phyloP scores from a whole-genome alignment of 1,139 yeast species.

The Nakaseomyces bracarensis region DNA sequence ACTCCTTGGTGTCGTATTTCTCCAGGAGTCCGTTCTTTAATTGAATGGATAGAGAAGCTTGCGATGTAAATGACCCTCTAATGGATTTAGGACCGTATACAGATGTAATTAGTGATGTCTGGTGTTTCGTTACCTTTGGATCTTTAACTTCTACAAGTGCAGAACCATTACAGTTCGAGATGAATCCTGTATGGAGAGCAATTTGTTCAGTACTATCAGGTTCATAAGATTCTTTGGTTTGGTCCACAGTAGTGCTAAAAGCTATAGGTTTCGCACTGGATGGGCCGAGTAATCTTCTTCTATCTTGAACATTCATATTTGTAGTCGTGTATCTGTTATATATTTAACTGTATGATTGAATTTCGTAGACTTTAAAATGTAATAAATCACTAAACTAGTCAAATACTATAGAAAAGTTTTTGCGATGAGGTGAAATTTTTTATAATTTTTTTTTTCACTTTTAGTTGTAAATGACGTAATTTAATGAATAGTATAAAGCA shows the following conservation, averaged over 20 bases:
- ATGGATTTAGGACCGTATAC: conserved; percentile 89
- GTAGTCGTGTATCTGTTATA: no score
- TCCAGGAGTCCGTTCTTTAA: conserved; percentile 39
- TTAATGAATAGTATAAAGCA: not conserved
- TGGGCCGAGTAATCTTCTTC: conserved; percentile 69
- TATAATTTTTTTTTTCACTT: not conserved
- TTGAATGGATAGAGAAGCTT: conserved; percentile 62
- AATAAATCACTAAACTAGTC: no score
- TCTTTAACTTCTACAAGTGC: conserved; percentile 55
- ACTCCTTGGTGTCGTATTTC: conserved; percentile 26
- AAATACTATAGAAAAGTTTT: not conserved
- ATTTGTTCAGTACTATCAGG: conserved; percentile 15
- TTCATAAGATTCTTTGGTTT: conserved; percentile 12
- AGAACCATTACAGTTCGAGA: conserved; percentile 76
- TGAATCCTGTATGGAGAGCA: conserved; percentile 49
- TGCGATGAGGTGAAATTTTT: conserved; percentile 5
- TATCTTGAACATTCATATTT: conserved; percentile 43
- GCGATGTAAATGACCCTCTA: conserved; percentile 61
- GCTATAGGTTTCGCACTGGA: conserved; percentile 45
- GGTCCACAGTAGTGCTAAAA: conserved; percentile 29
- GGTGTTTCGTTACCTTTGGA: conserved; percentile 40
- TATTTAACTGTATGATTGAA: no score
- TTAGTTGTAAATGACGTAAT: conserved; percentile 3
- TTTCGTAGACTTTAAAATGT: no score
- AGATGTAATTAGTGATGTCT: conserved; percentile 46